These are phyloP conservation scores for Erysiphe pulchra DNA, from an alignment of 2,329 filamentous ascomycete species.

Conservation along the genomic window DNA sequence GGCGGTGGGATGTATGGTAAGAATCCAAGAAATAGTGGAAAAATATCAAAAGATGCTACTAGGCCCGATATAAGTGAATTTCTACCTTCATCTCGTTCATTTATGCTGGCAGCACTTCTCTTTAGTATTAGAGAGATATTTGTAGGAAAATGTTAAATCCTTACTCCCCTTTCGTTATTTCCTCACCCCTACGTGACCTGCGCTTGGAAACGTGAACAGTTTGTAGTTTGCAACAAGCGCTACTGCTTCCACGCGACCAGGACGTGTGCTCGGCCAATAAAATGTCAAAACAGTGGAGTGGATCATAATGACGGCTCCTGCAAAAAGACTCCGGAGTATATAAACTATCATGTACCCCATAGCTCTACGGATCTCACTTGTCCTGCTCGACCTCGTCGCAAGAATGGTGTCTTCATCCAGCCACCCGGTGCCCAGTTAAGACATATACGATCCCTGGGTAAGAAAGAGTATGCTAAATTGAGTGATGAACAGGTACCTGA, in stretches of 20 bases:
- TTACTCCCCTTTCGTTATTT: no score
- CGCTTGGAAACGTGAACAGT: no score
- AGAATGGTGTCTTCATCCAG: background rate
- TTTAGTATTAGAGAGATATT: no score
- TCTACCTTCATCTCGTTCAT: background rate
- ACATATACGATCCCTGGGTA: background rate
- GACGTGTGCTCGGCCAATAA: no score
- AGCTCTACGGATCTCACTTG: background rate
- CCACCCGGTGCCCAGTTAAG: background rate
- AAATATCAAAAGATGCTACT: slow-evolving; percentile 54
- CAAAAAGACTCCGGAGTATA: background rate
- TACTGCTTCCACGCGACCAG: no score
- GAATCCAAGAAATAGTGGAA: slow-evolving; percentile 57
- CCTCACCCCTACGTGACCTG: no score
- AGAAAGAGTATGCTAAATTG: background rate
- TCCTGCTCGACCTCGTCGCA: background rate
- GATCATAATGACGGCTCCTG: background rate
- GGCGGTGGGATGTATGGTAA: slow-evolving; percentile 52
- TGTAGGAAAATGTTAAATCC: no score
- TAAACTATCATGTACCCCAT: background rate
- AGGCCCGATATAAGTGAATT: slow-evolving; percentile 18
- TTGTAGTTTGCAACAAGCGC: no score
- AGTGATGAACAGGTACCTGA: no score
- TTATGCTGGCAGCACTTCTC: no score
- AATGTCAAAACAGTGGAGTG: no score